Evolutionary conservation across 768 basidiomycete species (phyloP), one percentile per base, ranked within the genome.

Genomic region (Austroboletus festivus): DNA sequence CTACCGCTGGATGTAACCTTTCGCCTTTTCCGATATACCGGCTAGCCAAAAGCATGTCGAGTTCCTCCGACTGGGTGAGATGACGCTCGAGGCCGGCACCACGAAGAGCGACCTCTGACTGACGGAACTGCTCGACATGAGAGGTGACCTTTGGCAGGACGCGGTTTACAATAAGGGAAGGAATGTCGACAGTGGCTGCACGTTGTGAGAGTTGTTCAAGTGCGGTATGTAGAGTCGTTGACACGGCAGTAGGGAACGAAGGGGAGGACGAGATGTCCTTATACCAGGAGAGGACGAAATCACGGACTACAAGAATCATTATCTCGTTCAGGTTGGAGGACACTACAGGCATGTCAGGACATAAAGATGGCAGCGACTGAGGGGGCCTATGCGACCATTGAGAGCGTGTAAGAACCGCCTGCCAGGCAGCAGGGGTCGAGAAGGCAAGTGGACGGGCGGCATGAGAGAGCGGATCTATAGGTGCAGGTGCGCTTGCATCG

Each of bases 371-470:
- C 18, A 86, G 73, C n/a, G 80, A 72, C 59, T 83, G 82, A 0
- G 85, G 81, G 4, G 82, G 71, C 48, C 75, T 80, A 55, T 85
- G 81, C 3, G 89, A 89, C 93, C 93, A 95, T 65, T 87, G 83
- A n/a, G 89, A 89, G 26, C 93, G 82, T 38, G 81, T 92, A 43
- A 89, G 74, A 40, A 91, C 87, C 0, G 86, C 92, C 60, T 93
- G 89, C 93, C 93, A 96, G 26, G 93, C 93, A 48, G 93, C 91
- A 21, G 92, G 90, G 3, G 92, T 92, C 4, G 91, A 90, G 72
- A 96, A 95, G 3, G 81, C 78, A 41, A 93, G 75, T 0, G 89
- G 89, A 30, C 82, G 79, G 16, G 89, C 83, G 0, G 85, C 81
- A 48, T 72, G 69, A 10, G 69, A 67, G n/a, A 84, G 71, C 37